A percentile compares a stretch with the other conserved stretches of the same genome.
phyloP scores from a whole-genome alignment of 2,329 filamentous ascomycete genomes.

The Mycosphaerelloides madeirae region DNA sequence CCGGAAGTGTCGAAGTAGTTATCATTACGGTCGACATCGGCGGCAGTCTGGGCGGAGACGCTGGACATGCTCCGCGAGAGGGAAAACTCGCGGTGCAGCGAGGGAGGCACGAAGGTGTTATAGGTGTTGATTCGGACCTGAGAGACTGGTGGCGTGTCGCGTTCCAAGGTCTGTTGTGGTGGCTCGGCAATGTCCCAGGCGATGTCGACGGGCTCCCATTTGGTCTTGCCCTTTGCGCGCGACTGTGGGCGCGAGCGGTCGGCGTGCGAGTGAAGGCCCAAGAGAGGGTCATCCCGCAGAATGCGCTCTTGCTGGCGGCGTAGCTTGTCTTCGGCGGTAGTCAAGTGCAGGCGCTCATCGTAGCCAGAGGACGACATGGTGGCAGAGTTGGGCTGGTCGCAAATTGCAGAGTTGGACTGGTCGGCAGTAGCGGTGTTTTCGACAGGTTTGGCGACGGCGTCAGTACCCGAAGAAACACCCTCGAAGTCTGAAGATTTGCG shows the following conservation, averaged over 20 bases:
- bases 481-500: constrained; percentile 6
- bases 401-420: constrained; percentile 1
- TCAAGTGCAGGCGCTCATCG: constrained; percentile 8
- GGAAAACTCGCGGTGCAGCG: constrained; percentile 22
- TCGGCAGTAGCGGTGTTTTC: neutral
- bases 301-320: constrained; percentile 32
- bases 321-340: constrained; percentile 29
- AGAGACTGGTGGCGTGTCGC: constrained; percentile 11
- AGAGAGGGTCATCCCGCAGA: constrained; percentile 26
- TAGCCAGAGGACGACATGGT: constrained; percentile 11
- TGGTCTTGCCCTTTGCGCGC: constrained; percentile 21
- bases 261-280: constrained; percentile 13
- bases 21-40: constrained; percentile 19
- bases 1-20: constrained; percentile 18
- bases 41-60: constrained; percentile 23
- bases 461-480: neutral
- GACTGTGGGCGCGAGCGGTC: constrained; percentile 18
- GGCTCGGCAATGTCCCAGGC: constrained; percentile 5
- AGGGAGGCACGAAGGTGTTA: constrained; percentile 24
- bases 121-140: constrained; percentile 31
- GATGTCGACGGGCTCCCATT: constrained; percentile 28
- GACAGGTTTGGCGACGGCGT: neutral
- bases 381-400: constrained; percentile 1
- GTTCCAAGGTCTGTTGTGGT: constrained; percentile 6
- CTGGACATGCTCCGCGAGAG: constrained; percentile 26